Evolutionary conservation across 2,329 filamentous ascomycete species (phyloP).

Genomic region (Cytospora piceae): DNA sequence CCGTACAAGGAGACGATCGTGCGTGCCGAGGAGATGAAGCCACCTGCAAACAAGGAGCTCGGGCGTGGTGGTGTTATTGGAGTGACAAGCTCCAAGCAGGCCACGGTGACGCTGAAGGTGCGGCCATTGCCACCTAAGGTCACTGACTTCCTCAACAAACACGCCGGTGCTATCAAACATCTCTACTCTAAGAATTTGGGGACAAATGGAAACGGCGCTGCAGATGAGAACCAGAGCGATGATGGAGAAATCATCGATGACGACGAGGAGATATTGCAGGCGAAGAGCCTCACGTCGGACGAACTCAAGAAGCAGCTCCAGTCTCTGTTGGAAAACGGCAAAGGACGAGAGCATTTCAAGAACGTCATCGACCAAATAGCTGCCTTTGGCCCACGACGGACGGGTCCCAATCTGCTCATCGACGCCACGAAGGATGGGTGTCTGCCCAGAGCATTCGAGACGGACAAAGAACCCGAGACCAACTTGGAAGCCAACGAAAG

Average conservation of each 20-base stretch:
- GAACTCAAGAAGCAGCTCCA: constrained; percentile 79
- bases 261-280: constrained; percentile 61
- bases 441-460: constrained; percentile 70
- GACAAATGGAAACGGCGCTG: constrained; percentile 44
- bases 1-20: constrained; percentile 95
- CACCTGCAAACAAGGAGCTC: constrained; percentile 81
- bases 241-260: constrained; percentile 53
- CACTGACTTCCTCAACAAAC: constrained; percentile 84
- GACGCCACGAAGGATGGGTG: constrained; percentile 76
- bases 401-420: constrained; percentile 86
- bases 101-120: constrained; percentile 76
- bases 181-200: constrained; percentile 64
- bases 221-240: constrained; percentile 45
- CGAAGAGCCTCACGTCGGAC: constrained; percentile 66
- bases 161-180: constrained; percentile 76
- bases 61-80: constrained; percentile 79
- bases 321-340: constrained; percentile 69
- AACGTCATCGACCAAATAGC: constrained; percentile 77
- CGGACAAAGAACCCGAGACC: constrained; percentile 39
- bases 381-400: constrained; percentile 85
- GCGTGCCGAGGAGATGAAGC: constrained; percentile 86
- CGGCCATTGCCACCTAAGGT: constrained; percentile 77
- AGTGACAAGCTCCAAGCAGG: constrained; percentile 82
- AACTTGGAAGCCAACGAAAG: constrained; percentile 50
- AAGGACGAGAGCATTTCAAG: constrained; percentile 77